Base-by-base conservation (phyloP, 2,329 filamentous ascomycete species). In the Seiridium cupressi region DNA sequence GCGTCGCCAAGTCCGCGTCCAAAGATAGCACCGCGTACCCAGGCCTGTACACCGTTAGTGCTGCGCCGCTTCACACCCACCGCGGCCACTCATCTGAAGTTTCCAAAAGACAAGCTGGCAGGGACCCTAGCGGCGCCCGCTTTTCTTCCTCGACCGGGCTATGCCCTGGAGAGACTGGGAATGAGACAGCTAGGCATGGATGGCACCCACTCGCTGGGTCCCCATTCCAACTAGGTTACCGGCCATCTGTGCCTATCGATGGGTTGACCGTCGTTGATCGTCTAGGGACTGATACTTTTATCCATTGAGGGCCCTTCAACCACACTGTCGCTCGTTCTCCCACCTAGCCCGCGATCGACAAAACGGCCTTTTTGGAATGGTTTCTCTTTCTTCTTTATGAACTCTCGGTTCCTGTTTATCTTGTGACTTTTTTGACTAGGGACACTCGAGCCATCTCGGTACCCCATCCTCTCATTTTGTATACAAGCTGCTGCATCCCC, bases 131-230 rank as follows among this genome's bases (percentile, higher is more conserved):
- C 34, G 35, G 40, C 46, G 31, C 11, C 18, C 59, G 42, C 48
- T 62, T 55, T 40, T 57, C 58, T 61, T 63, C 36, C 60, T 65
- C 13, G 47, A 51, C 57, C 57, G 46, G 55, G 55, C 55, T 58
- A 58, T 58, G 55, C 55, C 55, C 55, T 49, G 36, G 55, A 51
- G 34, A n/a, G 55, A 58, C 55, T 61, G 57, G 53, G 77, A 80
- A 79, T 82, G 80, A 84, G 80, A 82, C 79, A 81, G 71, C 75
- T 76, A 76, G 76, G 75, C 75, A 74, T 68, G 63, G 62, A 68
- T 68, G 72, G 70, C 49, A 54, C 57, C 57, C 49, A 68, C 66
- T 71, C 68, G 61, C 62, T 66, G 65, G 66, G 66, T 70, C 70
- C 66, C 72, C 68, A 73, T 72, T 73, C 73, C 69, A 71, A 67